Evolutionary conservation across 345 rosid genomes (phyloP).

Genomic region (Gossypium raimondii): DNA sequence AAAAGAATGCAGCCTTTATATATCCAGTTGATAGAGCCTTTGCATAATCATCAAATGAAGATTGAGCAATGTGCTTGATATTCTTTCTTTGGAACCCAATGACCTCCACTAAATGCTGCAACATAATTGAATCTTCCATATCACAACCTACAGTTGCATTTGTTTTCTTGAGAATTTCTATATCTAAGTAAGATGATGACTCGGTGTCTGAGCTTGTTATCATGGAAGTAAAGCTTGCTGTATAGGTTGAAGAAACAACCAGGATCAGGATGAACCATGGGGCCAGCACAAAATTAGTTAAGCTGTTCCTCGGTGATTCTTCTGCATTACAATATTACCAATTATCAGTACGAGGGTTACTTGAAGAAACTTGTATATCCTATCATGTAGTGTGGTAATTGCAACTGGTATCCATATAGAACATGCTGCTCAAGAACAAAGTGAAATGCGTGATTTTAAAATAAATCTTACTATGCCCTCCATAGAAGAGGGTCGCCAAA

Average conservation of each 20-base stretch:
- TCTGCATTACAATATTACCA: conserved; percentile 7
- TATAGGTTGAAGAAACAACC: conserved; percentile 13
- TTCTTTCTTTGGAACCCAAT: conserved; percentile 14
- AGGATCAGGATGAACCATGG: conserved; percentile 27
- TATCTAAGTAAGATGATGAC: conserved; percentile 7
- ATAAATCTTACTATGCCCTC: conserved; percentile 7
- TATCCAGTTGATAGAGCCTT: conserved; percentile 16
- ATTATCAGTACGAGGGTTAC: too few relatives aligned
- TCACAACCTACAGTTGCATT: conserved; percentile 21
- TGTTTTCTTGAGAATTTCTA: conserved; percentile 16
- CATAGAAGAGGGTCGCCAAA: conserved; percentile 15
- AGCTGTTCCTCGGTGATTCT: conserved; percentile 5
- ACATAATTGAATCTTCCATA: conserved; percentile 7
- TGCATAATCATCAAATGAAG: conserved; percentile 17
- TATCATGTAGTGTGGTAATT: neutral
- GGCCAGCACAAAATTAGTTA: conserved; percentile 15
- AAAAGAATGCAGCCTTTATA: conserved; percentile 19
- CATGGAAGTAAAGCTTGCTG: conserved; percentile 18
- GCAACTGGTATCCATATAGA: conserved; percentile 1
- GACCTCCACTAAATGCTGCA: conserved; percentile 1
- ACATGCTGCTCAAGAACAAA: neutral
- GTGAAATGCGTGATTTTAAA: neutral
- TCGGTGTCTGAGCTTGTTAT: conserved; percentile 16
- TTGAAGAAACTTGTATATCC: too few relatives aligned
- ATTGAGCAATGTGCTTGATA: conserved; percentile 3